These are phyloP conservation scores for Fusarium sarcochroum DNA, from an alignment of 2,329 filamentous ascomycete species.

Conservation along the genomic window DNA sequence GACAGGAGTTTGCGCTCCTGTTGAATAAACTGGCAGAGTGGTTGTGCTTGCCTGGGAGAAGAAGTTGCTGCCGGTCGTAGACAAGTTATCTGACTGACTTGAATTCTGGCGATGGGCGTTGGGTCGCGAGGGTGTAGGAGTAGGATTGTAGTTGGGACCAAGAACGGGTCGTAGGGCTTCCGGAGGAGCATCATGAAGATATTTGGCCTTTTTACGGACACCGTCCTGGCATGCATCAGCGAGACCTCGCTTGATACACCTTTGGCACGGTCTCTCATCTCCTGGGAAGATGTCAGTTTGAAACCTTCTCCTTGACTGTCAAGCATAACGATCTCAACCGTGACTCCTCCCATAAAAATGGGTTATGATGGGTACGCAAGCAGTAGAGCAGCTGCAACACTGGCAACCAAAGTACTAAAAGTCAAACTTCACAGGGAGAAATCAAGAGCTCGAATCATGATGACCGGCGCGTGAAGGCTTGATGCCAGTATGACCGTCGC, in stretches of 20 bases:
- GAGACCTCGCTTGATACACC: constrained; percentile 94
- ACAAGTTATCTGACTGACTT: constrained; percentile 63
- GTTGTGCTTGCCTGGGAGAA: constrained; percentile 63
- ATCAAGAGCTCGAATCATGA: constrained; percentile 10
- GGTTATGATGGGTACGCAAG: background rate
- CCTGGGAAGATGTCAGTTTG: constrained; percentile 66
- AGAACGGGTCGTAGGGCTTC: constrained; percentile 91
- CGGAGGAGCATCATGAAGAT: constrained; percentile 94
- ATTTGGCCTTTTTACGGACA: constrained; percentile 98
- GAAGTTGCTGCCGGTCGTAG: constrained; percentile 60
- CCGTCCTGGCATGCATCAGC: constrained; percentile 95
- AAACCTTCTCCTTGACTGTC: constrained; percentile 12
- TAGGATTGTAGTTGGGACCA: constrained; percentile 74
- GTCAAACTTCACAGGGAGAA: constrained; percentile 33
- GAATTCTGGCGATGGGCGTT: constrained; percentile 65
- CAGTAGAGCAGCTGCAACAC: constrained; percentile 11
- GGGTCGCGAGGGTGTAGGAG: constrained; percentile 60
- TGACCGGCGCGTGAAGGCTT: constrained; percentile 10
- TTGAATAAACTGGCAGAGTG: constrained; percentile 67
- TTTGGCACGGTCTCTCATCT: constrained; percentile 92
- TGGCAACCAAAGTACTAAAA: constrained; percentile 11
- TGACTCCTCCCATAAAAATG: constrained; percentile 2
- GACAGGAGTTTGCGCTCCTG: constrained; percentile 60
- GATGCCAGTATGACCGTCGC: constrained; percentile 11
- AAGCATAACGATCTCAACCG: constrained; percentile 14